phyloP scores from a whole-genome alignment of 768 basidiomycete genomes.

The Lepiota venenata region DNA sequence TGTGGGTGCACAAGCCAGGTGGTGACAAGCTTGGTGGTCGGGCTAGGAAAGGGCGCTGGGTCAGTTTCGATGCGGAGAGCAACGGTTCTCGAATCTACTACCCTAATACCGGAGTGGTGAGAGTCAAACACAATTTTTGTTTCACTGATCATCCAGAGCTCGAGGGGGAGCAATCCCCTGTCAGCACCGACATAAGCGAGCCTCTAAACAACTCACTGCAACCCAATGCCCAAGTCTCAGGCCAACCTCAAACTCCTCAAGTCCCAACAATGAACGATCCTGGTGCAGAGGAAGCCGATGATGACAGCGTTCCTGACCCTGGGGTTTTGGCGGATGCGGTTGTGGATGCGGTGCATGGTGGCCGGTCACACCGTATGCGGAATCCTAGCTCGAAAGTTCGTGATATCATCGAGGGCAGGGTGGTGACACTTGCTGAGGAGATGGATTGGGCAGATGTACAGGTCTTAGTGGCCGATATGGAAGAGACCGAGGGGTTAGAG shows the following conservation, averaged over 20 bases:
- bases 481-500: too few species aligned
- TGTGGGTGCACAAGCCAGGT: constrained; percentile 20
- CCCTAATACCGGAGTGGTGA: constrained; percentile 23
- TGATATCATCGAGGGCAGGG: too few species aligned
- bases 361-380: too few species aligned
- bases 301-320: too few species aligned
- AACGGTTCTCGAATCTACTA: constrained; percentile 30
- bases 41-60: constrained; percentile 24
- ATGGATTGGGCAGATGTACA: not conserved
- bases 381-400: too few species aligned
- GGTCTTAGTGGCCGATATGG: too few species aligned
- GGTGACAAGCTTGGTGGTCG: constrained; percentile 15
- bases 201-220: not conserved
- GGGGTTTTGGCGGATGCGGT: too few species aligned
- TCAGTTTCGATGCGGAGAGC: constrained; percentile 28
- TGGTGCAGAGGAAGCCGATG: too few species aligned
- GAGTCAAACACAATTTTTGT: constrained; percentile 24
- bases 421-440: not conserved
- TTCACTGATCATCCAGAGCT: constrained; percentile 12
- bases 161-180: too few species aligned
- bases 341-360: constrained; percentile 2
- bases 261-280: too few species aligned
- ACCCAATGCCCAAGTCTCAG: constrained; percentile 16
- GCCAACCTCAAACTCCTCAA: too few species aligned
- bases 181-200: too few species aligned